Evolutionary conservation across 176 grass and related monocot species (phyloP), one percentile per base, ranked within the genome.

Genomic region (Saccharum officinarum): DNA sequence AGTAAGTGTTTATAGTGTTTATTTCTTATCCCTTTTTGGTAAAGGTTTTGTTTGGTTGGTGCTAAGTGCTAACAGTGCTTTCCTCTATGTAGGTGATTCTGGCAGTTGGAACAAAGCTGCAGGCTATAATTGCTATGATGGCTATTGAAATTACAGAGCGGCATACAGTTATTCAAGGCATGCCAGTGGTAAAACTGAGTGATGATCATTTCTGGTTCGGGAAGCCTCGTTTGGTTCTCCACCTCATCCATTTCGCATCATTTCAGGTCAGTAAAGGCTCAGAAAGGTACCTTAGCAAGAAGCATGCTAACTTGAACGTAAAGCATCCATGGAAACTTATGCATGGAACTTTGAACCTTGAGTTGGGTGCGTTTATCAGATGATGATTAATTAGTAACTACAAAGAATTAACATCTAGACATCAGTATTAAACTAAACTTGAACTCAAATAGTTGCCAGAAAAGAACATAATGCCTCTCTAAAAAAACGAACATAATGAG

Each of bases 151-250:
- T 98, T 82, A 82, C 87, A 92, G 90, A 93, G 57, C 92, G 73
- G 11, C 84, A 93, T 87, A 71, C 91, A 36, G 92, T 98, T 83
- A 90, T 98, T 87, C 93, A 98, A 80, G 95, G 95, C 80, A 95
- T 98, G 72, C 93, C 95, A 5, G 31, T 95, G 80, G 93, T 98
- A 46, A 88, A 95, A 75, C 83, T 98, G 63, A 92, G 87, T 41
- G 91, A 98, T 82, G 82, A 92, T 33, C 82, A 92, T 91, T 98
- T 98, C 44, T 98, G 93, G 95, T 93, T 98, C 6, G 85, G 95
- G 67, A 87, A 80, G 63, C 95, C 95, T 49, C 85, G 66, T 9
- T 86, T 95, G 22, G 79, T 98, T 89, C 91, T 95, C 41, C 88
- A 89, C 65, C 91, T 98, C 50, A 92, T 98, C 83, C 93, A 93